A percentile compares a stretch with the other conserved stretches of the same genome.
phyloP scores from a whole-genome alignment of 805 yeast species.

The Metschnikowia matae region DNA sequence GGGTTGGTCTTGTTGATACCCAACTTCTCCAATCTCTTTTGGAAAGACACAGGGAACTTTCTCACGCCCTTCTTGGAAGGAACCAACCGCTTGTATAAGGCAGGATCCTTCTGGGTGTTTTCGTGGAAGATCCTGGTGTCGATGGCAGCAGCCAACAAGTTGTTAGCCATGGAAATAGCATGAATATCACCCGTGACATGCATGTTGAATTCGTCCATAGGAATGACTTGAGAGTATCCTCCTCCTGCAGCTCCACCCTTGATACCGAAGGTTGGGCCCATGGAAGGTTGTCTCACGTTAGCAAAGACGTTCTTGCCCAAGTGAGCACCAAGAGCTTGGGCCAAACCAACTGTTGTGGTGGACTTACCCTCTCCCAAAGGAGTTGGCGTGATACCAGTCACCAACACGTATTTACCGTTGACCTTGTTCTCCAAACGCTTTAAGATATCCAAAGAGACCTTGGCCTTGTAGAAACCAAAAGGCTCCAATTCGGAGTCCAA shows the following conservation, averaged over 20 bases:
- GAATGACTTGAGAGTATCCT: conserved; percentile 82
- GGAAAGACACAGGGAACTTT: conserved; percentile 64
- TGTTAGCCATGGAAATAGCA: conserved; percentile 79
- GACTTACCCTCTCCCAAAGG: conserved; percentile 86
- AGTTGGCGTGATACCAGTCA: conserved; percentile 83
- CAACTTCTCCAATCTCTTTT: conserved; percentile 60
- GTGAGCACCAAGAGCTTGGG: conserved; percentile 78
- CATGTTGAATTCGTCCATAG: conserved; percentile 86
- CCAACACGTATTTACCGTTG: conserved; percentile 70
- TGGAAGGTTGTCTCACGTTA: conserved; percentile 81
- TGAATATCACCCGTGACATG: conserved; percentile 85
- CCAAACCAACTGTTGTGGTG: conserved; percentile 78
- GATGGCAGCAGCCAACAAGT: conserved; percentile 77
- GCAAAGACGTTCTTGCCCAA: conserved; percentile 66
- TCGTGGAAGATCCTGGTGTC: conserved; percentile 87
- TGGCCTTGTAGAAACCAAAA: conserved; percentile 73
- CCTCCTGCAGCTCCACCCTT: conserved; percentile 93
- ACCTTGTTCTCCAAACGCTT: conserved; percentile 56
- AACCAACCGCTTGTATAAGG: conserved; percentile 69
- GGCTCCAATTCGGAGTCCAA: conserved; percentile 66
- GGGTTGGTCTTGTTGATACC: conserved; percentile 71
- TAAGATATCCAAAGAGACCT: conserved; percentile 60
- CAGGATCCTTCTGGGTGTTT: conserved; percentile 66
- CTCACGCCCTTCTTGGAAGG: conserved; percentile 71
- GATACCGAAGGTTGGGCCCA: conserved; percentile 88